Conservation (phyloP, 768 basidiomycete species). For the Tephrocybe sp. region DNA sequence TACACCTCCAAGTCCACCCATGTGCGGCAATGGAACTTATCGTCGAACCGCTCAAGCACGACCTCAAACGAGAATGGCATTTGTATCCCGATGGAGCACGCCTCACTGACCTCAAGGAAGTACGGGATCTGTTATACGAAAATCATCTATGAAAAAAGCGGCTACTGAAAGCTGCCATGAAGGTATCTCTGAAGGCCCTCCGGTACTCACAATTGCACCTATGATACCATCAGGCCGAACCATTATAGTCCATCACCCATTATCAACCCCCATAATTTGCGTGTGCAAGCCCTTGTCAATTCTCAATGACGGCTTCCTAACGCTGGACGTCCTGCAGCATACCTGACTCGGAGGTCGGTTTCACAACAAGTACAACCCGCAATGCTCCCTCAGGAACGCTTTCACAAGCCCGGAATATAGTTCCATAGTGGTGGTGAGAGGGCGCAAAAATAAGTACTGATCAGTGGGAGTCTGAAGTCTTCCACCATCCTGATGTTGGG, state of each 20-base stretch:
- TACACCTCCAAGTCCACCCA: constrained; percentile 92
- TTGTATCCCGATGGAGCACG: constrained; percentile 83
- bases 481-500: constrained; percentile 50
- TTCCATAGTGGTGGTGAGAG: neutral
- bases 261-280: constrained; percentile 35
- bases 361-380: neutral
- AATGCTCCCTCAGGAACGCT: neutral
- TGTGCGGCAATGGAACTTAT: constrained; percentile 68
- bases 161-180: neutral
- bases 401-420: neutral
- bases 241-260: constrained; percentile 51
- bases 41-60: constrained; percentile 71
- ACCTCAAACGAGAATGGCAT: constrained; percentile 55
- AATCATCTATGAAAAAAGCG: too few species aligned
- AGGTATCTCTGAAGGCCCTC: too few species aligned
- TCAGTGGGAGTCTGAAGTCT: constrained; percentile 35
- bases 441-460: constrained; percentile 33
- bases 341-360: neutral
- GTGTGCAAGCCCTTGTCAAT: constrained; percentile 27
- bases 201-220: too few species aligned
- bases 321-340: neutral
- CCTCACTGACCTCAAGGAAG: constrained; percentile 69
- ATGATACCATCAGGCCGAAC: constrained; percentile 31
- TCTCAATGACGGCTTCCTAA: constrained; percentile 20
- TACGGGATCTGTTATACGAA: constrained; percentile 74